Evolutionary conservation across 2,329 filamentous ascomycete genomes (phyloP).

Genomic region (Fragosphaeria purpurea): DNA sequence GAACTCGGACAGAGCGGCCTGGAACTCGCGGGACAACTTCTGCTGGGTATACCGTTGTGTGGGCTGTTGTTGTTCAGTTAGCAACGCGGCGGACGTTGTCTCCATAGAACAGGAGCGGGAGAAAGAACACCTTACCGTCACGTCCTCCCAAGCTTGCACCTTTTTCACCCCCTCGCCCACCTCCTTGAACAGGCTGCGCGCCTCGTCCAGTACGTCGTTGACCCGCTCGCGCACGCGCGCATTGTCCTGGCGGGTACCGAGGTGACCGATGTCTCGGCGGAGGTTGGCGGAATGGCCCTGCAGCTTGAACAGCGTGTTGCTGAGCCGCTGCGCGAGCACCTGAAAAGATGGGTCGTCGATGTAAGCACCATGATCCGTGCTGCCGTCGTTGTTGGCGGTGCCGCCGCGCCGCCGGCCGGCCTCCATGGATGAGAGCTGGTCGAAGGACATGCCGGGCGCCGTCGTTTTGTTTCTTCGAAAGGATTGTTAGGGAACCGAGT

Average conservation of each 20-base stretch:
- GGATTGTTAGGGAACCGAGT: no score
- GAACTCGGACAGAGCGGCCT: conserved; percentile 79
- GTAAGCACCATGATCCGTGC: conserved; percentile 51
- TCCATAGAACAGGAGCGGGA: no score
- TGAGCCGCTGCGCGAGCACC: conserved; percentile 69
- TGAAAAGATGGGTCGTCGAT: conserved; percentile 89
- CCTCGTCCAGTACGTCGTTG: conserved; percentile 77
- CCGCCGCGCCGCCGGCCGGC: conserved; percentile 48
- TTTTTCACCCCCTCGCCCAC: conserved; percentile 91
- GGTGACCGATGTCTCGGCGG: conserved; percentile 69
- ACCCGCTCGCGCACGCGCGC: conserved; percentile 85
- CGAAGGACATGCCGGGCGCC: conserved; percentile 67
- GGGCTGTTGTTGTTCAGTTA: conserved; percentile 44
- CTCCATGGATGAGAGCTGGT: conserved; percentile 76
- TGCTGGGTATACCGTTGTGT: conserved; percentile 95
- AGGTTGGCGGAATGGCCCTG: conserved; percentile 81
- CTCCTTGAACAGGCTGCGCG: conserved; percentile 76
- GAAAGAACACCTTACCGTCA: conserved; percentile 48
- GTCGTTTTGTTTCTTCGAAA: no score
- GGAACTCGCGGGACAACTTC: conserved; percentile 90
- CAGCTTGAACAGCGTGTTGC: conserved; percentile 79
- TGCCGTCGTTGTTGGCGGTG: conserved; percentile 20
- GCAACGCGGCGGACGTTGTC: background rate
- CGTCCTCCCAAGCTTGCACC: conserved; percentile 76
- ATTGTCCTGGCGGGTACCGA: conserved; percentile 87